A percentile compares a stretch with the other conserved stretches of the same genome.
phyloP scores from a whole-genome alignment of 441 rosid species.

The Geranium incanum region DNA sequence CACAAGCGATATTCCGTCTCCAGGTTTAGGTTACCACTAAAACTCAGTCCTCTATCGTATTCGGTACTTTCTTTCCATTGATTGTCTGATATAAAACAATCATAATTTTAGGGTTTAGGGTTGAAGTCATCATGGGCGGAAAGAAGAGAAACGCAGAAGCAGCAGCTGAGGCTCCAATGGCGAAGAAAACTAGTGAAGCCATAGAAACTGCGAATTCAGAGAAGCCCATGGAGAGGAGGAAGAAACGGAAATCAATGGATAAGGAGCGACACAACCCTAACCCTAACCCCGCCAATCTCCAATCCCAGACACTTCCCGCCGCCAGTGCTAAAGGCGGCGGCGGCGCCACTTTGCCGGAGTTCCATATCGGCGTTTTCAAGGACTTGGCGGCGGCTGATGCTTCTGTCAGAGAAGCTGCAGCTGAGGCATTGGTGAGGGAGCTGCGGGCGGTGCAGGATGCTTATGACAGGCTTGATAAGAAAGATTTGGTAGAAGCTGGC shows the following conservation, averaged over 20 bases:
- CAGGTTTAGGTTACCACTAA: too few relatives aligned
- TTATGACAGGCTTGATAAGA: constrained; percentile 41
- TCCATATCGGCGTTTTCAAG: constrained; percentile 63
- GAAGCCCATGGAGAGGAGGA: constrained; percentile 70
- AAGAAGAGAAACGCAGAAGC: too few relatives aligned
- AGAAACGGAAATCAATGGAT: constrained; percentile 64
- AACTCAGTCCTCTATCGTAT: too few relatives aligned
- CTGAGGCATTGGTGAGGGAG: constrained; percentile 51
- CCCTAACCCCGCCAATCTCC: constrained; percentile 21
- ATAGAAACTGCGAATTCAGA: constrained; percentile 17
- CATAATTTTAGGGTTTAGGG: too few relatives aligned
- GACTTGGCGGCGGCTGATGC: constrained; percentile 60
- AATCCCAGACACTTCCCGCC: constrained; percentile 17
- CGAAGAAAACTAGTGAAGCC: constrained; percentile 19
- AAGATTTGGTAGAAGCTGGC: constrained; percentile 46
- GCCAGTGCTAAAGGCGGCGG: constrained; percentile 12
- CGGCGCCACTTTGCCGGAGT: constrained; percentile 37
- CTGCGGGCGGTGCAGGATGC: constrained; percentile 68
- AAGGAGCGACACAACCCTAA: constrained; percentile 47
- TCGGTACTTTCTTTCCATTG: too few relatives aligned
- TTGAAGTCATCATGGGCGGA: too few relatives aligned
- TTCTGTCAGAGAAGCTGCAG: constrained; percentile 55
- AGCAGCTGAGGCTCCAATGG: neutral
- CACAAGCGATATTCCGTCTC: too few relatives aligned
- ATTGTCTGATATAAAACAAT: too few relatives aligned